These are phyloP conservation scores for Symmetrospora coprosmae DNA, from an alignment of 768 basidiomycete species.

Conservation along the genomic window DNA sequence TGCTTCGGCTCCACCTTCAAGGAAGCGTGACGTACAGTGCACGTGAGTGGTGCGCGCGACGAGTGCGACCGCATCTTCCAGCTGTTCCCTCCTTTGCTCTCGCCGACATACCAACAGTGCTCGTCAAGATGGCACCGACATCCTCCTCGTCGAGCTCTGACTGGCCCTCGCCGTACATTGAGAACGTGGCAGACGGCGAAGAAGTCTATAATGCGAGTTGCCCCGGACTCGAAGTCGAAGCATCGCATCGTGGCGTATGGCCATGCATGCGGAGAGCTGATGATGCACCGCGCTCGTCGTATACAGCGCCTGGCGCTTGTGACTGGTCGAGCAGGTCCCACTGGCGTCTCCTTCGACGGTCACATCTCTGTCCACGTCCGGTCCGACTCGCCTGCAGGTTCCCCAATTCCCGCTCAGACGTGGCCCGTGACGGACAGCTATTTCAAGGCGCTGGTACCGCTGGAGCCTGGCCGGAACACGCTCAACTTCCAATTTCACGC, in stretches of 20 bases:
- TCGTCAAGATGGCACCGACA: not conserved
- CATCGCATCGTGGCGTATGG: not conserved
- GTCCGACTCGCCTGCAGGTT: not conserved
- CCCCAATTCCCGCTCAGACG: not conserved
- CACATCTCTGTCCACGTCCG: not conserved
- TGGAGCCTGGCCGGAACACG: not conserved
- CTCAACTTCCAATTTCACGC: conserved; percentile 5
- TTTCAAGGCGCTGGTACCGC: conserved; percentile 18
- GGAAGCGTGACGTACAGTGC: no score
- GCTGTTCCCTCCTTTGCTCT: not conserved
- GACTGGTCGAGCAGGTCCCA: conserved; percentile 13
- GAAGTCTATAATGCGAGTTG: conserved; percentile 12
- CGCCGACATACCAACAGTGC: no score
- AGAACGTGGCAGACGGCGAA: conserved; percentile 6
- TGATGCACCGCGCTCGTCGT: not conserved
- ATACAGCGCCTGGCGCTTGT: conserved; percentile 5
- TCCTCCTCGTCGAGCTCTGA: conserved; percentile 3
- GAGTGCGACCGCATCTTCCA: no score
- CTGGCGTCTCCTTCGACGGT: conserved; percentile 2
- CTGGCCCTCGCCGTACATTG: conserved; percentile 16
- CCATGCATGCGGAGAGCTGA: not conserved
- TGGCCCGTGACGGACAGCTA: conserved; percentile 14
- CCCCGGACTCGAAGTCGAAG: not conserved
- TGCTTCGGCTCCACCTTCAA: no score
- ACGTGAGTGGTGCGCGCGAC: no score